phyloP scores from a whole-genome alignment of 2,329 filamentous ascomycete genomes.

The Fusarium sublunatum region DNA sequence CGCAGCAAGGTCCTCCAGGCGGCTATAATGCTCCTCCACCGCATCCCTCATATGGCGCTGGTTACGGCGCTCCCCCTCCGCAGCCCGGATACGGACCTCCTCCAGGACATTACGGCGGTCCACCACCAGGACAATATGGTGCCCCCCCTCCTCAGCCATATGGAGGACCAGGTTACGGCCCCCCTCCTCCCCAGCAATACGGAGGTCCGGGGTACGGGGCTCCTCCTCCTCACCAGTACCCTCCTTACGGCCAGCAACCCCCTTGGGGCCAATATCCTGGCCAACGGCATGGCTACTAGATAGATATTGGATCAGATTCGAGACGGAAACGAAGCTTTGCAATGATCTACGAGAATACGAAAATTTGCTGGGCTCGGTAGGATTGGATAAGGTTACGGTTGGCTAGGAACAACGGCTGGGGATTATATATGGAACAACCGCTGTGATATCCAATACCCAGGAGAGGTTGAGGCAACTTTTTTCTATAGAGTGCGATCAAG shows the following conservation, averaged over 20 bases:
- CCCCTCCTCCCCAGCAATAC: slow-evolving; percentile 43
- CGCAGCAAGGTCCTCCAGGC: slow-evolving; percentile 39
- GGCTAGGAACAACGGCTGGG: slow-evolving; percentile 18
- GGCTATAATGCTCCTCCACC: slow-evolving; percentile 48
- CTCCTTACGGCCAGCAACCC: slow-evolving; percentile 40
- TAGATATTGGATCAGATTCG: not conserved
- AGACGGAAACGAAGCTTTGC: not conserved
- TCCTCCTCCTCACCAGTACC: slow-evolving; percentile 30
- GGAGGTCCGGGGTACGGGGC: slow-evolving; percentile 41
- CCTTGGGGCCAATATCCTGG: slow-evolving; percentile 55
- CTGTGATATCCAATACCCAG: slow-evolving; percentile 39
- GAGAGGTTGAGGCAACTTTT: not conserved
- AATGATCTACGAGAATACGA: slow-evolving; percentile 1
- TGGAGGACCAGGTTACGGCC: slow-evolving; percentile 42
- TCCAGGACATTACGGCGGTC: slow-evolving; percentile 45
- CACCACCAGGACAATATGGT: slow-evolving; percentile 49
- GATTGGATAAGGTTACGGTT: slow-evolving; percentile 21
- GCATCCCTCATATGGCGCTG: slow-evolving; percentile 48
- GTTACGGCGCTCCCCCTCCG: slow-evolving; percentile 50
- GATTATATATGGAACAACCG: slow-evolving; percentile 28
- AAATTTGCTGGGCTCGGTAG: not conserved
- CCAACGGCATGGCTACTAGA: slow-evolving; percentile 51
- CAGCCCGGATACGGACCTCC: slow-evolving; percentile 46
- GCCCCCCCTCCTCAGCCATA: slow-evolving; percentile 47
- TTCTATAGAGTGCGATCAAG: slow-evolving; percentile 16